These are phyloP conservation scores for Allium sativum DNA, from an alignment of 106 monocot genomes.

Conservation along the genomic window DNA sequence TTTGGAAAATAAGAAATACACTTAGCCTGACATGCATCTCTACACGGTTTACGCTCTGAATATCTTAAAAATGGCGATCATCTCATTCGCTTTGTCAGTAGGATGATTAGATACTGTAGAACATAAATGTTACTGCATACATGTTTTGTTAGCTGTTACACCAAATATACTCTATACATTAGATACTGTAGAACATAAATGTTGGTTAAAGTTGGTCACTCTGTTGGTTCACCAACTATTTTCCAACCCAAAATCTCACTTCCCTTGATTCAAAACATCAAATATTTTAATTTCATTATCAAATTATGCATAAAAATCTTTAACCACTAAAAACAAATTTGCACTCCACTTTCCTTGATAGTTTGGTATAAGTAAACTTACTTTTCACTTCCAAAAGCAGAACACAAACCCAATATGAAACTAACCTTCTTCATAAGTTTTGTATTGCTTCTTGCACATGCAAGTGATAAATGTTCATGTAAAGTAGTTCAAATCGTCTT, in stretches of 20 bases:
- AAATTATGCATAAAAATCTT: not conserved
- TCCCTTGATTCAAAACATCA: not conserved
- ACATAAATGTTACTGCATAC: too few species aligned
- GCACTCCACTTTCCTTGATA: not conserved
- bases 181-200: not conserved
- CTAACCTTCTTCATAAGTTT: conserved; percentile 6
- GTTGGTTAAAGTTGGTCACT: not conserved
- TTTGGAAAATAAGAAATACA: too few species aligned
- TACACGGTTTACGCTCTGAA: too few species aligned
- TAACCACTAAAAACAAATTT: not conserved
- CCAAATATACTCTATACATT: not conserved
- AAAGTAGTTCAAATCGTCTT: conserved; percentile 87
- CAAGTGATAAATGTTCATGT: conserved; percentile 23
- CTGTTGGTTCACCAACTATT: not conserved
- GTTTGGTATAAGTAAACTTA: not conserved
- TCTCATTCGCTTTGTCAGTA: too few species aligned
- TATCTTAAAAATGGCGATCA: too few species aligned
- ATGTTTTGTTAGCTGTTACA: not conserved
- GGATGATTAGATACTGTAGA: too few species aligned
- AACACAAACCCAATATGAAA: conserved; percentile 9
- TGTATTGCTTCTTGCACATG: conserved; percentile 12
- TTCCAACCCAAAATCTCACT: not conserved
- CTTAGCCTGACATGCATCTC: too few species aligned
- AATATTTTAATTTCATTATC: too few species aligned
- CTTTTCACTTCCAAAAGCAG: conserved; percentile 11